phyloP scores from a whole-genome alignment of 2,329 filamentous ascomycete genomes.

The Malbranchea cinnamomea region DNA sequence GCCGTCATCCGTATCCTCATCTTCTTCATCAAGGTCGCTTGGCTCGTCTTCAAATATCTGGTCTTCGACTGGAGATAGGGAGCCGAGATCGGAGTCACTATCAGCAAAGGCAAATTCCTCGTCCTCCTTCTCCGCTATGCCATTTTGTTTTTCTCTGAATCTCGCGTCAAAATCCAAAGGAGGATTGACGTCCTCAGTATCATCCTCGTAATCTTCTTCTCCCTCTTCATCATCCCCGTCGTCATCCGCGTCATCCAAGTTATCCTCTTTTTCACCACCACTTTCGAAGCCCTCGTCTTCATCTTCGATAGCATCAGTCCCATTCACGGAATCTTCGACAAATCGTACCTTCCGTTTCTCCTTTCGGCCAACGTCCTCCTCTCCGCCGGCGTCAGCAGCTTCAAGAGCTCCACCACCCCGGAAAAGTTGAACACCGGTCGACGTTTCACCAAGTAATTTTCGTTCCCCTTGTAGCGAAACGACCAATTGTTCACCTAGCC shows the following conservation, averaged over 20 bases:
- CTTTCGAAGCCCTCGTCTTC: slow-evolving; percentile 41
- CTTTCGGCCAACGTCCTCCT: slow-evolving; percentile 43
- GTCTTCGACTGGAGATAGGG: slow-evolving; percentile 52
- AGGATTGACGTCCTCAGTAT: slow-evolving; percentile 22
- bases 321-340: slow-evolving; percentile 34
- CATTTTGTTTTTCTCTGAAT: slow-evolving; percentile 33
- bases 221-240: slow-evolving; percentile 26
- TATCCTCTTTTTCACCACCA: slow-evolving; percentile 38
- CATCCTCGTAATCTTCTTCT: slow-evolving; percentile 19
- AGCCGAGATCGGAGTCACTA: slow-evolving; percentile 91
- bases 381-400: slow-evolving; percentile 34
- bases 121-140: slow-evolving; percentile 40
- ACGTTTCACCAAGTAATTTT: slow-evolving; percentile 64
- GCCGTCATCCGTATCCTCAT: slow-evolving; percentile 54
- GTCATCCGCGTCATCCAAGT: slow-evolving; percentile 34
- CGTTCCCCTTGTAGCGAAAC: slow-evolving; percentile 75
- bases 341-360: slow-evolving; percentile 37
- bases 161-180: slow-evolving; percentile 30
- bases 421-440: slow-evolving; percentile 75
- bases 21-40: slow-evolving; percentile 36
- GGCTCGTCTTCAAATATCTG: slow-evolving; percentile 36
- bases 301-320: slow-evolving; percentile 41
- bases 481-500: slow-evolving; percentile 91
- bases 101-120: slow-evolving; percentile 84
- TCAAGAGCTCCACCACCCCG: slow-evolving; percentile 52